phyloP scores from a whole-genome alignment of 495 filamentous ascomycete genomes.

The Parachaetomium inaequale region DNA sequence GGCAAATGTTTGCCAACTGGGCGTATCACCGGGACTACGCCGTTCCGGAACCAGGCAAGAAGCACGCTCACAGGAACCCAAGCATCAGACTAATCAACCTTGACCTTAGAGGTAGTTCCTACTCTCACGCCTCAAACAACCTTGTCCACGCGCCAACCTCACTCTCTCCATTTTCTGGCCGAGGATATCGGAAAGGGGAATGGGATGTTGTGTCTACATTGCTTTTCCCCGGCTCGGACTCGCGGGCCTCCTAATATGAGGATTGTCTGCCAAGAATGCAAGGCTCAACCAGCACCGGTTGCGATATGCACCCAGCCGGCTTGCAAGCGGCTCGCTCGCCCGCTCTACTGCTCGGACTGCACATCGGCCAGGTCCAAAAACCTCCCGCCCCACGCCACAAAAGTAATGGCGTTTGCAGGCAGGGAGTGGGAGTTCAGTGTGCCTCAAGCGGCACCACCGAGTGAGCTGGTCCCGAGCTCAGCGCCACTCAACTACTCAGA shows the following conservation, averaged over 20 bases:
- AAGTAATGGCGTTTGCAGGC: background rate
- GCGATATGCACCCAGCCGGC: no score
- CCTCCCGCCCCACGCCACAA: no score
- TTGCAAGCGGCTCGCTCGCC: no score
- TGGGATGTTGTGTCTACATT: background rate
- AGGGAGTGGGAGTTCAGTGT: background rate
- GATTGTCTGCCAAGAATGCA: background rate
- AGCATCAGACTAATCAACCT: background rate
- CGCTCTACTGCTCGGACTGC: no score
- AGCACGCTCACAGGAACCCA: background rate
- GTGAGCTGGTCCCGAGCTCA: background rate
- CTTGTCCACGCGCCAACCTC: background rate
- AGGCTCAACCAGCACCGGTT: background rate
- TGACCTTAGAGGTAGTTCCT: background rate
- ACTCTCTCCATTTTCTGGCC: background rate
- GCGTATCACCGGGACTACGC: background rate
- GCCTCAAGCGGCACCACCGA: background rate
- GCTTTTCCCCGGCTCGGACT: background rate
- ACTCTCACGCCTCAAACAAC: no score
- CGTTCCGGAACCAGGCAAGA: background rate
- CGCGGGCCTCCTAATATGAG: background rate
- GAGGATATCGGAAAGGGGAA: background rate
- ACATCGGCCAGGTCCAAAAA: no score
- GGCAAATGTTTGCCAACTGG: background rate
- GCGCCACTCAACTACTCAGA: background rate